phyloP scores from a whole-genome alignment of 2,329 filamentous ascomycete genomes.

The Aspergillus quadricinctus region DNA sequence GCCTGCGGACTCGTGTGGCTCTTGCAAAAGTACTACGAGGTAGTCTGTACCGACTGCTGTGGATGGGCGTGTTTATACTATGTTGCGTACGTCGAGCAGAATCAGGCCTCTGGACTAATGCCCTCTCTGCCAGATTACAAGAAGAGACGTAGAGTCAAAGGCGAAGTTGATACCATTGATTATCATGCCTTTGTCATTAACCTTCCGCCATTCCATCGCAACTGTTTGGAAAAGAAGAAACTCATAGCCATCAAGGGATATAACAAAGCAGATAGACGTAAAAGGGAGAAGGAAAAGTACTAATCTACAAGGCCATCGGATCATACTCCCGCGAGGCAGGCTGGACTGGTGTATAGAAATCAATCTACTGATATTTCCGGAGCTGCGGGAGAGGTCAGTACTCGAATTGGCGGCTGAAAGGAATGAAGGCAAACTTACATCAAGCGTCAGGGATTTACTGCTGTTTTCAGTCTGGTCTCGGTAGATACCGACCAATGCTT shows the following conservation, averaged over 20 bases:
- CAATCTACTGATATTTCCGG: constrained; percentile 30
- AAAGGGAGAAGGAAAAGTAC: not conserved
- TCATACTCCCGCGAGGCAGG: not conserved
- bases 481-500: constrained; percentile 93
- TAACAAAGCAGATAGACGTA: not conserved
- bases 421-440: constrained; percentile 63
- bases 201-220: not conserved
- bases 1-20: too few species aligned
- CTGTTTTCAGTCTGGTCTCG: constrained; percentile 91
- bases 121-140: not conserved
- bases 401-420: not conserved
- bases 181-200: not conserved
- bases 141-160: not conserved
- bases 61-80: too few species aligned
- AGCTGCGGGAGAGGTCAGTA: constrained; percentile 22
- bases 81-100: too few species aligned
- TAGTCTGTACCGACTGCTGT: too few species aligned
- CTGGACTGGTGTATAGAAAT: not conserved
- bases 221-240: not conserved
- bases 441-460: constrained; percentile 83
- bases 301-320: constrained; percentile 3
- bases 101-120: too few species aligned
- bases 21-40: too few species aligned
- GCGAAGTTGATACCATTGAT: not conserved
- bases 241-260: not conserved